Evolutionary conservation across 2,329 filamentous ascomycete species (phyloP).

Genomic region (Magnaporthales sp.): DNA sequence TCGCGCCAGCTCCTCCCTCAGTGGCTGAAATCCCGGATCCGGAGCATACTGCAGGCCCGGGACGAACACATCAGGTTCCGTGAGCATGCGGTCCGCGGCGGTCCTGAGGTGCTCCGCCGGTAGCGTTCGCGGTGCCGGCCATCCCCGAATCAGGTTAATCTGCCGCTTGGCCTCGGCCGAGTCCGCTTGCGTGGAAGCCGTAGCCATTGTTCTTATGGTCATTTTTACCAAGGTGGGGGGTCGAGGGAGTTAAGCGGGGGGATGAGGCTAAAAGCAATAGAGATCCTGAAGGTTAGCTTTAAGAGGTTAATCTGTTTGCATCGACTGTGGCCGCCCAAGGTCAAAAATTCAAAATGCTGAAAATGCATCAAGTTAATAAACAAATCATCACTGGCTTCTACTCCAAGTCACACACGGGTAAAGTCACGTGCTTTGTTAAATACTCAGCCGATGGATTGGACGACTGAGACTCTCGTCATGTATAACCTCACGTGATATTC

Average conservation of each 20-base stretch:
- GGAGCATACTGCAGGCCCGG: slow-evolving; percentile 72
- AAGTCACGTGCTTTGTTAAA: neutral
- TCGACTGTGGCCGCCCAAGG: neutral
- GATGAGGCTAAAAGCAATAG: neutral
- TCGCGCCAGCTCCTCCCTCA: slow-evolving; percentile 57
- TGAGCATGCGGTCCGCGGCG: slow-evolving; percentile 53
- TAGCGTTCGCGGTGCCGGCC: slow-evolving; percentile 56
- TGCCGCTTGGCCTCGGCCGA: slow-evolving; percentile 21
- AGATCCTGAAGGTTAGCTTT: neutral
- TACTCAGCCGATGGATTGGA: neutral
- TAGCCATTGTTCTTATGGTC: neutral
- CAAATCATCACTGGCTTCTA: neutral
- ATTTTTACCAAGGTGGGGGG: neutral
- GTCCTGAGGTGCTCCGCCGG: slow-evolving; percentile 53
- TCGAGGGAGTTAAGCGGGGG: neutral
- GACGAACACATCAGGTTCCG: slow-evolving; percentile 46
- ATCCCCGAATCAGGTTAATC: slow-evolving; percentile 61
- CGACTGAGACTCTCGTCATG: neutral
- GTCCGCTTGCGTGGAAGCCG: neutral
- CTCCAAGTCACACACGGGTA: neutral
- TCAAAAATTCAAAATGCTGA: neutral
- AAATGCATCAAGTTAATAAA: neutral
- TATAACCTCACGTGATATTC: neutral
- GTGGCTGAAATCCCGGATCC: slow-evolving; percentile 63
- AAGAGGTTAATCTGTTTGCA: neutral